These are phyloP conservation scores for Daldinia childiae DNA, from an alignment of 495 filamentous ascomycete species.

Conservation along the genomic window DNA sequence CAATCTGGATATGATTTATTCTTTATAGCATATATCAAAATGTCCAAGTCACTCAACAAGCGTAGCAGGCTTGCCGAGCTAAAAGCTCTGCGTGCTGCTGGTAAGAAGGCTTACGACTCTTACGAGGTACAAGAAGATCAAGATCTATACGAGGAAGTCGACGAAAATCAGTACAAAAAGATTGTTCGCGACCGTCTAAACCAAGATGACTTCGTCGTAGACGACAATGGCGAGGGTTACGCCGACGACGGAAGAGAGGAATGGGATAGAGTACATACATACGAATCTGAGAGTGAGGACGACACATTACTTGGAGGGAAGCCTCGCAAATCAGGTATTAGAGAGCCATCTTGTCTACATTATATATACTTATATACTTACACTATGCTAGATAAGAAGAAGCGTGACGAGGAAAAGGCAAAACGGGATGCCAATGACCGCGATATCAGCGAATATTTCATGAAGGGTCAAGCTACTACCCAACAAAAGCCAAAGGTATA, in stretches of 20 bases:
- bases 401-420: conserved; percentile 88
- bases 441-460: conserved; percentile 94
- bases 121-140: conserved; percentile 89
- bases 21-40: conserved; percentile 35
- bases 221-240: conserved; percentile 93
- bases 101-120: conserved; percentile 87
- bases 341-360: conserved; percentile 3
- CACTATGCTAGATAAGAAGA: conserved; percentile 72
- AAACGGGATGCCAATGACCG: conserved; percentile 87
- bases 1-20: conserved; percentile 28
- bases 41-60: conserved; percentile 57
- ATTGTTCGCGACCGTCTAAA: conserved; percentile 88
- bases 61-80: conserved; percentile 77
- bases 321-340: conserved; percentile 57
- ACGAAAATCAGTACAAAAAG: conserved; percentile 97
- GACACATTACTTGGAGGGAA: conserved; percentile 71
- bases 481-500: conserved; percentile 82
- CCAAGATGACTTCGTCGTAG: conserved; percentile 96
- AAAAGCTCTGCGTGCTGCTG: conserved; percentile 81
- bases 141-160: conserved; percentile 92
- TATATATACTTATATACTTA: conserved; percentile 14
- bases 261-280: conserved; percentile 78
- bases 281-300: conserved; percentile 78
- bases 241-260: conserved; percentile 97
- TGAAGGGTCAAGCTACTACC: conserved; percentile 69